Evolutionary conservation across 257 asterid species (phyloP).

Genomic region (Rehmannia glutinosa): DNA sequence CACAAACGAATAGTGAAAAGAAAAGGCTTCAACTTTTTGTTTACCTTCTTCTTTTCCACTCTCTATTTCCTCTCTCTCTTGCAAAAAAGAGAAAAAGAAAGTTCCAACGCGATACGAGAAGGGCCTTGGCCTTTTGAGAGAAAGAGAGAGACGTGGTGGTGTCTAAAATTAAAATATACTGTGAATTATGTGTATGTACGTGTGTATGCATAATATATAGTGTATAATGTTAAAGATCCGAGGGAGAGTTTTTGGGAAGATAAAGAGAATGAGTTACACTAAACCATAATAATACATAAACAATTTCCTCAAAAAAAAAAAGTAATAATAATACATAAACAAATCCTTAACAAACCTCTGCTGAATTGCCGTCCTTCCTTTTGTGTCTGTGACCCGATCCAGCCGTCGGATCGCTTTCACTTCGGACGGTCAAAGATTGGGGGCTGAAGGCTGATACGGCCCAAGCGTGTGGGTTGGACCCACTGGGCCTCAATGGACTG

Average conservation of each 20-base stretch:
- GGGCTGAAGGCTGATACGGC: constrained; percentile 10
- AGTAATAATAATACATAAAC: constrained; percentile 6
- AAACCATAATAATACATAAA: too few relatives aligned
- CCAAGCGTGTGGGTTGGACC: constrained; percentile 10
- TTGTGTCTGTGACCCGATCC: constrained; percentile 6
- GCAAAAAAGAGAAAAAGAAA: constrained; percentile 7
- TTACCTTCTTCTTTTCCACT: constrained; percentile 2
- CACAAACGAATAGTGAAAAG: constrained; percentile 3
- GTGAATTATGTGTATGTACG: not conserved
- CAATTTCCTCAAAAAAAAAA: too few relatives aligned
- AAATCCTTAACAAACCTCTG: constrained; percentile 20
- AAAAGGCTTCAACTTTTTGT: not conserved
- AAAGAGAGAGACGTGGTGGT: constrained; percentile 10
- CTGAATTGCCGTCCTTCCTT: constrained; percentile 23
- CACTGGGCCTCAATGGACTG: constrained; percentile 1
- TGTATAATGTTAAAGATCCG: constrained; percentile 23
- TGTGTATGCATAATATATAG: not conserved
- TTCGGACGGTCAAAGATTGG: constrained; percentile 28
- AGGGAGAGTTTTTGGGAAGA: constrained; percentile 3
- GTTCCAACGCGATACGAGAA: constrained; percentile 24
- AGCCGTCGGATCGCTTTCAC: constrained; percentile 23
- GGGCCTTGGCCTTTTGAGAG: constrained; percentile 18
- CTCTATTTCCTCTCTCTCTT: not conserved
- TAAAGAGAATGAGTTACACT: not conserved
- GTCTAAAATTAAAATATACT: too few relatives aligned